Base-by-base conservation (phyloP, 31 red algal species). In the Asparagopsis taxiformis region DNA sequence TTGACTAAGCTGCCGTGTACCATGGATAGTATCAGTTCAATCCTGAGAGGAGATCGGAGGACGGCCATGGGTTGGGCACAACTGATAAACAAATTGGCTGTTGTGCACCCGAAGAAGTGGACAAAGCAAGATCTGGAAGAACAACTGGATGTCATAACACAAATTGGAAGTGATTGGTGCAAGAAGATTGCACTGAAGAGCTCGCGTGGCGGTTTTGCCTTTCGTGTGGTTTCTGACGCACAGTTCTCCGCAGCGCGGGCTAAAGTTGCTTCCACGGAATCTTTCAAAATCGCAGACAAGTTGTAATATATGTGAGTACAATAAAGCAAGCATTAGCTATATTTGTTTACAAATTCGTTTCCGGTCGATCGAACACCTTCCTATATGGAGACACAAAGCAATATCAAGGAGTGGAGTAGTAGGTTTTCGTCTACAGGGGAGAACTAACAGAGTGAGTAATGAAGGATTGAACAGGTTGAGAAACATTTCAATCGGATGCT, bases 151-250 rank as follows among this genome's bases (percentile, higher is more conserved):
- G 74, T 68, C 13, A 89, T 89, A 59, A 64, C 60, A 32, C 26
- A 62, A 33, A 31, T 89, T 44, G 74, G 56, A 35, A 54, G 46
- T 1, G 75, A 75, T 24, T 89, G 85, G 85, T 89, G 85, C 69
- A 70, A 75, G 35, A 89, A 89, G 49, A 48, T 80, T 1, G 75
- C 76, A 29, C 58, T 89, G 55, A 89, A 72, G 51, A 75, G 75
- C 33, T 80, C 75, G n/a, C 74, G 85, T 11, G 85, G 85, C 0
- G 85, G 85, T 15, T 73, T 65, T 44, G 85, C 85, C 6, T 89
- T 89, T 46, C 74, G 85, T 32, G 65, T 89, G 31, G 31, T 74
- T 32, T 79, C 74, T 16, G 69, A 80, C 28, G 26, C 60, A 13
- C 58, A 30, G 2, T 89, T 76, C 65, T 51, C 28, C 2, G 51